These are phyloP conservation scores for Croton setiger DNA, from an alignment of 441 rosid species.

Conservation along the genomic window DNA sequence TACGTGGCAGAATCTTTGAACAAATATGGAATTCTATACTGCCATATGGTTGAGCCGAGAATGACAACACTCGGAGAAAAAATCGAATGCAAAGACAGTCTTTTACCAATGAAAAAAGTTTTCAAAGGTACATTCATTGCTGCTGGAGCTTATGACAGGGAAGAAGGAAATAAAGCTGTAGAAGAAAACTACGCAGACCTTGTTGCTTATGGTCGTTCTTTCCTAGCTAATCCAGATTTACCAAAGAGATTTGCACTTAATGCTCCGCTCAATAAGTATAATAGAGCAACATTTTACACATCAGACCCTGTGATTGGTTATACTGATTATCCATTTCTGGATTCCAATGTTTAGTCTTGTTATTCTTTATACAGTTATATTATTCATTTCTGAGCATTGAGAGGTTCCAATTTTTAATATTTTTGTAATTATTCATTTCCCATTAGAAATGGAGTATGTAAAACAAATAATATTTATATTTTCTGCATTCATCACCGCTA, in stretches of 20 bases:
- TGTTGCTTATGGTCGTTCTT: constrained; percentile 32
- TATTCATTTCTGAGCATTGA: too few species aligned
- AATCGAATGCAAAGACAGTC: constrained; percentile 21
- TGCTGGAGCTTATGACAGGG: constrained; percentile 33
- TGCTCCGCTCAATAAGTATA: constrained; percentile 35
- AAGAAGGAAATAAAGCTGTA: constrained; percentile 32
- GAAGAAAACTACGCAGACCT: constrained; percentile 29
- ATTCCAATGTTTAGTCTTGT: constrained; percentile 6
- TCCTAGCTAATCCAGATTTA: constrained; percentile 42
- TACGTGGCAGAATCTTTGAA: constrained; percentile 46
- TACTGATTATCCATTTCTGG: constrained; percentile 39
- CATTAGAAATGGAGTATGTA: too few species aligned
- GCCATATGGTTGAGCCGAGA: constrained; percentile 47
- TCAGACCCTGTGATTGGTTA: constrained; percentile 39
- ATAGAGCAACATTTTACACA: constrained; percentile 26
- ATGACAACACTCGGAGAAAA: constrained; percentile 21
- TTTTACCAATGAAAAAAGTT: constrained; percentile 34
- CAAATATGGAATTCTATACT: constrained; percentile 35
- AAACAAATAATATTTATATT: too few species aligned
- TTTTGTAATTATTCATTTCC: too few species aligned
- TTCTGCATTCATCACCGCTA: too few species aligned
- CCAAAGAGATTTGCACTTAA: constrained; percentile 33
- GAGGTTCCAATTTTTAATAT: too few species aligned
- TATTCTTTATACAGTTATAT: too few species aligned
- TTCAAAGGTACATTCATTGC: constrained; percentile 34